phyloP scores from a whole-genome alignment of 257 asterid species.

The Ehretia macrophylla region DNA sequence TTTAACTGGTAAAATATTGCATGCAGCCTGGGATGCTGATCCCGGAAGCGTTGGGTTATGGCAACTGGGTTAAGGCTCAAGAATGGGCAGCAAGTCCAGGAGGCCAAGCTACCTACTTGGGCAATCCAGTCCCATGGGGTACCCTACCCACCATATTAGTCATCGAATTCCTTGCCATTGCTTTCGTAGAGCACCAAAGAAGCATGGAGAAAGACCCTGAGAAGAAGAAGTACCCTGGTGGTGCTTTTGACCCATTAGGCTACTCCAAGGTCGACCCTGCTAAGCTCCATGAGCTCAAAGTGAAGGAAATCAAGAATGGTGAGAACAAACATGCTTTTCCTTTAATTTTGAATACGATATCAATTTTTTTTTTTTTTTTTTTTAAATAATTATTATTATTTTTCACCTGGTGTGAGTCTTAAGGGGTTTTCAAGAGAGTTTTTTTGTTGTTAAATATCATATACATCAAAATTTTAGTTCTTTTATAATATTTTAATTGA shows the following conservation, averaged over 20 bases:
- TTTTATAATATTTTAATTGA: no score
- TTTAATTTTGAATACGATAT: no score
- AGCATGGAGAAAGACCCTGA: conserved; percentile 90
- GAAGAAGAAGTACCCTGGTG: conserved; percentile 97
- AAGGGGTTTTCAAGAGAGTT: no score
- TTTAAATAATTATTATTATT: no score
- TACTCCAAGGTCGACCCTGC: conserved; percentile 78
- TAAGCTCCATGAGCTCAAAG: conserved; percentile 62
- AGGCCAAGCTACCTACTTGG: conserved; percentile 91
- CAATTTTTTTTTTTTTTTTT: no score
- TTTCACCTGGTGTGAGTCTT: no score
- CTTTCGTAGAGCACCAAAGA: conserved; percentile 94
- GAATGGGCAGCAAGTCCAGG: conserved; percentile 97
- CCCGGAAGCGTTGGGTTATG: conserved; percentile 90
- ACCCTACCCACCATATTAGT: conserved; percentile 83
- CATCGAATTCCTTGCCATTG: conserved; percentile 76
- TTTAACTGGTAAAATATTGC: no score
- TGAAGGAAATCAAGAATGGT: conserved; percentile 96
- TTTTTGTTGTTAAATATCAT: no score
- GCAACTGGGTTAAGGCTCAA: conserved; percentile 96
- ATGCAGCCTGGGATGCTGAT: conserved; percentile 78
- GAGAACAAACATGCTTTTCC: neutral
- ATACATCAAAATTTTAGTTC: no score
- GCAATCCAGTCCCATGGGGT: conserved; percentile 98
- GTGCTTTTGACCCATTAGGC: conserved; percentile 92